A percentile compares a stretch with the other conserved stretches of the same genome.
phyloP scores from a whole-genome alignment of 345 rosid species.

The Lepidium didymum region DNA sequence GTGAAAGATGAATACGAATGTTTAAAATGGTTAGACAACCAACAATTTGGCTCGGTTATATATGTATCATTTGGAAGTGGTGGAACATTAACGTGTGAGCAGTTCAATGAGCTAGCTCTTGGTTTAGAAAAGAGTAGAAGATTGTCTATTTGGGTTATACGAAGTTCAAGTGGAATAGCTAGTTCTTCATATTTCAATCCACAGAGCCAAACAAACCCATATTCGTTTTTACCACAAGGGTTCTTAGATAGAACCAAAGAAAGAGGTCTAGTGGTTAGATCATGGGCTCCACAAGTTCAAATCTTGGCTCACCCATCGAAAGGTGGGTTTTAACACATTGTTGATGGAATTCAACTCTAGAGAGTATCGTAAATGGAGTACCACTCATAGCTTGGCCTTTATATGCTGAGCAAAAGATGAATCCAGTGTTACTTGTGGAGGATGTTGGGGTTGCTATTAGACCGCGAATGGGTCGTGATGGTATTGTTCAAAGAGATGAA shows the following conservation, averaged over 20 bases:
- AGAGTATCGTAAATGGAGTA: constrained; percentile 23
- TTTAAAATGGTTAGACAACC: constrained; percentile 42
- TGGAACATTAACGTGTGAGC: constrained; percentile 37
- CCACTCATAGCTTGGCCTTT: constrained; percentile 29
- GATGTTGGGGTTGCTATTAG: neutral
- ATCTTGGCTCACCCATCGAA: constrained; percentile 16
- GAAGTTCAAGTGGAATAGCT: constrained; percentile 8
- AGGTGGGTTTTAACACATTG: constrained; percentile 24
- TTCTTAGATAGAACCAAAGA: constrained; percentile 17
- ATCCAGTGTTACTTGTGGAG: constrained; percentile 13
- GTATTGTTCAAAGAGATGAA: constrained; percentile 1
- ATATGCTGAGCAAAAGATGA: constrained; percentile 22
- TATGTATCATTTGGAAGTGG: constrained; percentile 77
- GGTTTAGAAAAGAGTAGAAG: constrained; percentile 10
- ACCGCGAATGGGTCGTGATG: neutral
- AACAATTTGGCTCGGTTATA: constrained; percentile 44
- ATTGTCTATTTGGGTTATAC: constrained; percentile 18
- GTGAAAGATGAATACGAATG: constrained; percentile 9
- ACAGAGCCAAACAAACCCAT: constrained; percentile 9
- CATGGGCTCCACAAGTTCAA: constrained; percentile 23
- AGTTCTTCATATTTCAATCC: constrained; percentile 15
- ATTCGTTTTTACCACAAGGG: constrained; percentile 10
- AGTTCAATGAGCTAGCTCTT: constrained; percentile 18
- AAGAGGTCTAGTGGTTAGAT: constrained; percentile 9
- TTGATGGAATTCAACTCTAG: constrained; percentile 27